Percentiles rank a stretch among this genome's conserved stretches.
Conservation (phyloP, 306 rosid genomes). For the Inga leiocalycina region DNA sequence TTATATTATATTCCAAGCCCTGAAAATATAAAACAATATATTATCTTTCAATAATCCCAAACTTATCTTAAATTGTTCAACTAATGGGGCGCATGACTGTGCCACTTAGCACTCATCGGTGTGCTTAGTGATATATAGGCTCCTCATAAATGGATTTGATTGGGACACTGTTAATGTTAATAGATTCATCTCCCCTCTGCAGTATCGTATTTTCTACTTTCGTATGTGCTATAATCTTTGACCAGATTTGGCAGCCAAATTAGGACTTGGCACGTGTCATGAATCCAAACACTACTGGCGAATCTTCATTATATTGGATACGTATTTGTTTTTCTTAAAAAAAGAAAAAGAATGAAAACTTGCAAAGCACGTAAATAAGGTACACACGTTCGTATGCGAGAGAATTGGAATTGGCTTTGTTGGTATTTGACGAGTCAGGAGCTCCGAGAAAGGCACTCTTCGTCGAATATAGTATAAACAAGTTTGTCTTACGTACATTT, state of each 20-base stretch:
- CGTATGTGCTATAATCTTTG: slow-evolving; percentile 39
- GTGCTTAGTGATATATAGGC: slow-evolving; percentile 3
- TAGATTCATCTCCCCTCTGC: neutral
- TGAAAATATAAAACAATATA: neutral
- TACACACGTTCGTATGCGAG: slow-evolving; percentile 23
- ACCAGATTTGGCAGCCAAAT: slow-evolving; percentile 30
- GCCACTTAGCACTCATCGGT: slow-evolving; percentile 19
- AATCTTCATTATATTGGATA: neutral
- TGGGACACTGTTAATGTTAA: slow-evolving; percentile 5
- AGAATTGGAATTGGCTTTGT: neutral
- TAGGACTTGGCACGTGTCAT: slow-evolving; percentile 39
- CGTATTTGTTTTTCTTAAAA: neutral
- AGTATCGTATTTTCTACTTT: neutral
- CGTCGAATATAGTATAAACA: neutral
- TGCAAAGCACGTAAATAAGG: neutral
- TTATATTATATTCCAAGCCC: neutral
- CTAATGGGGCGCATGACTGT: slow-evolving; percentile 42
- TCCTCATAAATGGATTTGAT: slow-evolving; percentile 16
- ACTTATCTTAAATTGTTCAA: slow-evolving; percentile 45
- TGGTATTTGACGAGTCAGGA: slow-evolving; percentile 15
- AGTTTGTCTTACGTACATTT: neutral
- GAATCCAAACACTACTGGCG: neutral
- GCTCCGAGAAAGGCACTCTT: neutral
- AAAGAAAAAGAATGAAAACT: neutral
- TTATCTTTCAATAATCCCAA: slow-evolving; percentile 6